These are phyloP conservation scores for Centrapalus pauciflorus DNA, from an alignment of 129 eudicot genomes.

Conservation along the genomic window DNA sequence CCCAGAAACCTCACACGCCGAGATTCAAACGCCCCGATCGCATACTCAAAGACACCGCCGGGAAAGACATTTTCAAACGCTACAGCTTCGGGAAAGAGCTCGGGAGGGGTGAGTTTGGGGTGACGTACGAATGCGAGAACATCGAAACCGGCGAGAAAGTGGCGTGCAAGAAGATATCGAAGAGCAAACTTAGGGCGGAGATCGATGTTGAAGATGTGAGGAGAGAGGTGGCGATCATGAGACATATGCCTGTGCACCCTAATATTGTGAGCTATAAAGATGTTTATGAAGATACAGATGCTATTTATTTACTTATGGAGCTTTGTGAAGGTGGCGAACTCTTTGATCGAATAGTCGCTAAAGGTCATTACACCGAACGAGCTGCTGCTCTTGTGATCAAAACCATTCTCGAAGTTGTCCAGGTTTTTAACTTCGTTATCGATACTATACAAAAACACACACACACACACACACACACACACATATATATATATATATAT, in stretches of 20 bases:
- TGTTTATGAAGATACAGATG: slow-evolving; percentile 79
- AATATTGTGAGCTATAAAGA: slow-evolving; percentile 75
- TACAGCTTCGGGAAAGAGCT: slow-evolving; percentile 69
- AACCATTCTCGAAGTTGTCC: slow-evolving; percentile 74
- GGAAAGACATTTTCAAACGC: slow-evolving; percentile 32
- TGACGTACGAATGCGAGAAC: slow-evolving; percentile 59
- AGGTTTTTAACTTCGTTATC: slow-evolving; percentile 36
- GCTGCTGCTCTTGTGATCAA: slow-evolving; percentile 75
- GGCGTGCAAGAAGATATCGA: slow-evolving; percentile 83
- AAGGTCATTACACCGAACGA: slow-evolving; percentile 86
- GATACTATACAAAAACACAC: no score
- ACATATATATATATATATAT: no score
- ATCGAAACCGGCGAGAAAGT: slow-evolving; percentile 39
- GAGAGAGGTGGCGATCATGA: slow-evolving; percentile 90
- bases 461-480: no score
- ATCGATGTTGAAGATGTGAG: slow-evolving; percentile 85
- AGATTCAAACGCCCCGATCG: slow-evolving; percentile 22
- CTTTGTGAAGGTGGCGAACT: slow-evolving; percentile 93
- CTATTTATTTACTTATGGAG: slow-evolving; percentile 86
- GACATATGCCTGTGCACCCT: slow-evolving; percentile 68
- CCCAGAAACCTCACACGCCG: slow-evolving; percentile 1
- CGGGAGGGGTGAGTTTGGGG: slow-evolving; percentile 84
- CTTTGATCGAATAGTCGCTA: slow-evolving; percentile 76
- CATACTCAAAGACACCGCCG: slow-evolving; percentile 43
- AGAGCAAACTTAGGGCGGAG: slow-evolving; percentile 56